Evolutionary conservation across 495 filamentous ascomycete species (phyloP).

Genomic region (Aspergillus coremiiformis): DNA sequence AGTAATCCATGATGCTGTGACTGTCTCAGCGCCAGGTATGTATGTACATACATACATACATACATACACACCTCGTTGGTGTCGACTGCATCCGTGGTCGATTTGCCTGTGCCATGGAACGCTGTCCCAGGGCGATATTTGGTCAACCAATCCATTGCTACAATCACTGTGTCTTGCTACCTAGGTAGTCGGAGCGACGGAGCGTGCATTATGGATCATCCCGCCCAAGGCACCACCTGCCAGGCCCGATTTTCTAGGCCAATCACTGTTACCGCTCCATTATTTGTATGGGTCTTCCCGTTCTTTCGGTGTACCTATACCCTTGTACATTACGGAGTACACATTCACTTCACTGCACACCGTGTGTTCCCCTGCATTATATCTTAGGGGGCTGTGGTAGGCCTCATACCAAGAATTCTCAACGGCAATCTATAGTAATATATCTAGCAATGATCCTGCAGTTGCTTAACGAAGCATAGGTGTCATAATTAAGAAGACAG

Average conservation of each 20-base stretch:
- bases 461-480: not conserved
- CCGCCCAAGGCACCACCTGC: constrained; percentile 27
- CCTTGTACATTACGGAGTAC: too few species aligned
- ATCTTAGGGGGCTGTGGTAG: not conserved
- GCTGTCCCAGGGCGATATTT: constrained; percentile 7
- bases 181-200: too few species aligned
- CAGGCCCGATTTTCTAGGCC: constrained; percentile 23
- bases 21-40: constrained; percentile 1
- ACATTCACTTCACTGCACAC: not conserved
- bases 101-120: constrained; percentile 11
- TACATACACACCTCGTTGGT: constrained; percentile 4
- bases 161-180: constrained; percentile 11
- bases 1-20: constrained; percentile 8
- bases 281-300: constrained; percentile 11
- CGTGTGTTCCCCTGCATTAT: not conserved
- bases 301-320: constrained; percentile 19
- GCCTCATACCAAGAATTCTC: not conserved
- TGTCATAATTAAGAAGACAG: not conserved
- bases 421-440: not conserved
- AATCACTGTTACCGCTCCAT: constrained; percentile 8
- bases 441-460: not conserved
- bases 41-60: too few species aligned
- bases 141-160: constrained; percentile 23
- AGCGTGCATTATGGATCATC: constrained; percentile 30
- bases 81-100: constrained; percentile 11